A percentile compares a stretch with the other conserved stretches of the same genome.
Evolutionary conservation across 2,329 filamentous ascomycete genomes (phyloP).

Genomic region (Trichoderma sp.): DNA sequence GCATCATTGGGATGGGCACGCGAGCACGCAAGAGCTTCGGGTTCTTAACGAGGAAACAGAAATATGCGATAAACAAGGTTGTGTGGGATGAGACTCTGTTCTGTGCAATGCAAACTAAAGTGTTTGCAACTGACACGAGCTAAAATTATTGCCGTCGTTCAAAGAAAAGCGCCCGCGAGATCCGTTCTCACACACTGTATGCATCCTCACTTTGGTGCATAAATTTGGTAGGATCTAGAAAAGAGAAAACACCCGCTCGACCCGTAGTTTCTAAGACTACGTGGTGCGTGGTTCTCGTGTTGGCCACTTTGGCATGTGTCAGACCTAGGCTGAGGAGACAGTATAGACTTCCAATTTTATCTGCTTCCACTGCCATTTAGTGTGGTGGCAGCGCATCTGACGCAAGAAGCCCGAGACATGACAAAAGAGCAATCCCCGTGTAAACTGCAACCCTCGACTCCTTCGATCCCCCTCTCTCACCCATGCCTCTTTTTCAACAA

Average conservation of each 20-base stretch:
- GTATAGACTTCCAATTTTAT: background rate
- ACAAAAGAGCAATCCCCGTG: background rate
- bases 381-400: background rate
- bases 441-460: background rate
- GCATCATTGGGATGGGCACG: conserved; percentile 10
- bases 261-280: background rate
- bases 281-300: background rate
- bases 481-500: background rate
- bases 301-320: background rate
- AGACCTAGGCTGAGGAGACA: background rate
- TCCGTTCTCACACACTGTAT: conserved; percentile 12
- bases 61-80: background rate
- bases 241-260: background rate
- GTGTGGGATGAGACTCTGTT: background rate
- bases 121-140: background rate
- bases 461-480: background rate
- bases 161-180: background rate
- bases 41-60: background rate
- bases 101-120: background rate
- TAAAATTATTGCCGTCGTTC: too few species aligned
- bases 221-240: background rate
- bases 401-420: background rate
- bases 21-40: conserved; percentile 24
- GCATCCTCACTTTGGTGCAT: conserved; percentile 24
- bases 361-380: background rate